Evolutionary conservation across 2,329 filamentous ascomycete species (phyloP), one percentile per base, ranked within the genome.

Genomic region (Acephala macrosclerotiorum): DNA sequence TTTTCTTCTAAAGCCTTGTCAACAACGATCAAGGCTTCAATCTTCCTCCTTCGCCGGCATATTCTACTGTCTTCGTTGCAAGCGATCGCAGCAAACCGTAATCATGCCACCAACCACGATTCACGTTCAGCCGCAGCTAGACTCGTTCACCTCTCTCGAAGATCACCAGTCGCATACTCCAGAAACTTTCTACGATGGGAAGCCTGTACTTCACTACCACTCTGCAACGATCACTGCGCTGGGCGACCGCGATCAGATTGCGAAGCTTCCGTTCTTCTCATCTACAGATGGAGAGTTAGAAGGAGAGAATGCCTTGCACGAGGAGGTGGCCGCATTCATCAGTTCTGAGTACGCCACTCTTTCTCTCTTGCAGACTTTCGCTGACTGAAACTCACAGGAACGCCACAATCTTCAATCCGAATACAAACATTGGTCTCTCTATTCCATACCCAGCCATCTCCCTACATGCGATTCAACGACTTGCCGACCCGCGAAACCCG

Each of bases 361-460:
- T 18, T 8, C 49, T 6, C 11, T 8, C 38, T 35, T n/a, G 22
- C n/a, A 38, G 16, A 58, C n/a, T 58, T 20, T 26, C 38, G 22
- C 20, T 56, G 59, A 38, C 35, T 18, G 36, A 14, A 45, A 16
- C 8, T 3, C 7, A 20, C 73, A 85, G 85, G 72, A 80, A 83
- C 71, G 82, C 94, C 63, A 87, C 83, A 16, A 77, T 94, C 66
- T 94, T 88, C 80, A 90, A 89, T 70, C 77, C 80, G 14, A 77
- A 83, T 3, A 84, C 82, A 14, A 80, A 82, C 40, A 83, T 80
- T 20, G 92, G 91, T 68, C 79, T 93, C 53, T 84, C 87, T 47
- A 91, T 94, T 70, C 87, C 90, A 0, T 95, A 94, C 77, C 91
- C 89, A 2, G 81, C 87, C 67, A 91, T 95, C 75, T 89, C 89